Evolutionary conservation across 768 basidiomycete species (phyloP), one percentile per base, ranked within the genome.

Genomic region (Asterophora lycoperdoides): DNA sequence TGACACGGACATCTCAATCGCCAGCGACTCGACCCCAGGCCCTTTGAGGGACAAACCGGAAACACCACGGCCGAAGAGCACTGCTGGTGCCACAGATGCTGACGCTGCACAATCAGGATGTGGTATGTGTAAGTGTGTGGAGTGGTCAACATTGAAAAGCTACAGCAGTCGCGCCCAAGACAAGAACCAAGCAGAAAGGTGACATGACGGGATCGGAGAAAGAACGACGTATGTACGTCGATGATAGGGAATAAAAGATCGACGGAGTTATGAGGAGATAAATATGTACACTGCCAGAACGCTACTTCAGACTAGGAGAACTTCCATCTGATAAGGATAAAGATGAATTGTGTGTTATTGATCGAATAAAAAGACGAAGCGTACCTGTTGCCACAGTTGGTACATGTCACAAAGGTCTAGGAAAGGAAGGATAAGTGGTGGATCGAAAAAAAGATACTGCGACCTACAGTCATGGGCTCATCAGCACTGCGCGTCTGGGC

Each of bases 401-500:
- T 52, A 34, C 59, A 60, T 43, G 89, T 93, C 56, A 93, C 90
- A 63, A 93, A 95, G 15, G 93, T 94, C 85, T 89, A 46, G 3
- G 35, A 42, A 34, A 44, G 44, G 14, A 30, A 40, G 15, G 47
- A 36, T 33, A 54, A 48, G 23, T 19, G 35, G 33, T 11, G 15
- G 18, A 10, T 17, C 32, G 11, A 15, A 14, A 19, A 15, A 29
- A 29, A 6, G 34, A 38, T 34, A 32, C 28, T 53, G 38, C 2
- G 38, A 18, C 15, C 62, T 64, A 89, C 87, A 2, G 95, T 97
- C 94, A 98, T 97, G 18, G 95, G 94, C 69, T 97, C 96, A 71
- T 98, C 96, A 7, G 96, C 95, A 62, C 90, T 93, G 47, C 96
- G 80, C 7, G 96, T 99, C 65, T 99, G 96, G 59, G 92, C 91